A percentile compares a stretch with the other conserved stretches of the same genome.
These are phyloP conservation scores for Sporothrix protearum DNA, from an alignment of 2,329 filamentous ascomycete species.

Conservation along the genomic window DNA sequence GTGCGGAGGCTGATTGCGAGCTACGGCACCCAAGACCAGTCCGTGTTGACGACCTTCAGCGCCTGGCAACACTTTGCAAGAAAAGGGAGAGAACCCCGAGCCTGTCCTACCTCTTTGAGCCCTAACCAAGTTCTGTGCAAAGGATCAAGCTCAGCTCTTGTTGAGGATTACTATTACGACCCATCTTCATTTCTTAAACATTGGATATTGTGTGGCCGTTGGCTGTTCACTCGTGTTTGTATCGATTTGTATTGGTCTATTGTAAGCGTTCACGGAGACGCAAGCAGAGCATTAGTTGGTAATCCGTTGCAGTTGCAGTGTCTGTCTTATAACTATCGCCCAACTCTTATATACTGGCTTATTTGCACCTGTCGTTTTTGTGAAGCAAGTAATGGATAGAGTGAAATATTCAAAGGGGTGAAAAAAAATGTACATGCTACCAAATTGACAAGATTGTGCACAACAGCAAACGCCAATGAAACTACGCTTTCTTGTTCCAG, in stretches of 20 bases:
- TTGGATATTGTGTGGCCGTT: background rate
- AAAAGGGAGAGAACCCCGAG: conserved; percentile 17
- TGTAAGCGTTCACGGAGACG: background rate
- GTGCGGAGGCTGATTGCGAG: conserved; percentile 25
- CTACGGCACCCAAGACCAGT: conserved; percentile 34
- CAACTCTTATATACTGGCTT: background rate
- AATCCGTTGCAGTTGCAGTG: background rate
- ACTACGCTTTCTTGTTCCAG: background rate
- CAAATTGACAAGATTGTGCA: background rate
- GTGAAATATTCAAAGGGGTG: background rate
- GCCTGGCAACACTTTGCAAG: conserved; percentile 29
- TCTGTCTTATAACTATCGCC: background rate
- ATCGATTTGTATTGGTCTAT: background rate
- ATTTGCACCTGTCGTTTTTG: background rate
- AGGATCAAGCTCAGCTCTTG: background rate
- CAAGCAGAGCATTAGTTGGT: background rate
- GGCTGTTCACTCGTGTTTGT: background rate
- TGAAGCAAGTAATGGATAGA: background rate
- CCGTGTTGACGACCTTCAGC: conserved; percentile 31
- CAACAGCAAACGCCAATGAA: background rate
- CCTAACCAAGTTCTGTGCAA: background rate
- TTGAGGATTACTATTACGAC: background rate
- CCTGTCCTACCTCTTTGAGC: background rate
- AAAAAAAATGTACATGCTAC: background rate
- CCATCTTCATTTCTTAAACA: background rate